These are phyloP conservation scores for Lasiodiplodia citricola DNA, from an alignment of 2,329 filamentous ascomycete genomes.

Conservation along the genomic window DNA sequence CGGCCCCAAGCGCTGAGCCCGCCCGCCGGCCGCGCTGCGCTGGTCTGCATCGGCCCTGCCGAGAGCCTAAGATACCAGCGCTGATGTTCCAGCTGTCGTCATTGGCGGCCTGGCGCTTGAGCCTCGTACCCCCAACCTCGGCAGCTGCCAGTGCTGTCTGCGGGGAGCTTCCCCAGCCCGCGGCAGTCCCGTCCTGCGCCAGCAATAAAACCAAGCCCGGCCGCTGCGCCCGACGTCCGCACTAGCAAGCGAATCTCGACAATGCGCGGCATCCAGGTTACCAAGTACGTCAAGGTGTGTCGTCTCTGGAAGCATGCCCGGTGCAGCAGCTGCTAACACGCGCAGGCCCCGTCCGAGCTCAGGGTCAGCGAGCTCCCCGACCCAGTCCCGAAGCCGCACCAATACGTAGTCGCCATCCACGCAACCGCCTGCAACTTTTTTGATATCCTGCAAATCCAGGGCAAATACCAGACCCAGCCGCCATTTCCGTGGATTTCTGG, in stretches of 20 bases:
- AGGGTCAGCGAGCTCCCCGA: constrained; percentile 75
- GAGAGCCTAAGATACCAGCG: neutral
- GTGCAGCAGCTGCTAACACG: constrained; percentile 12
- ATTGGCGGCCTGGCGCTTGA: constrained; percentile 21
- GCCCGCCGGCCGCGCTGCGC: constrained; percentile 1
- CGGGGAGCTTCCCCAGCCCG: constrained; percentile 21
- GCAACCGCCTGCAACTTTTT: constrained; percentile 95
- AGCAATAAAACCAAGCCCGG: neutral
- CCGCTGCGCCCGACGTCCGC: neutral
- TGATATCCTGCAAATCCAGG: constrained; percentile 91
- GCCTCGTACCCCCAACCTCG: constrained; percentile 15
- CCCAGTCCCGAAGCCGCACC: constrained; percentile 69
- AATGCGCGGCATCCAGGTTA: constrained; percentile 78
- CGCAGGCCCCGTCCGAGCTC: constrained; percentile 78
- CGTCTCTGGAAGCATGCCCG: neutral
- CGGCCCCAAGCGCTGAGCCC: neutral
- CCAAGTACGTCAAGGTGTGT: constrained; percentile 73
- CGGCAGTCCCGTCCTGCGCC: neutral
- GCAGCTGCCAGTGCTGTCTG: neutral
- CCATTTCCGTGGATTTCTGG: constrained; percentile 88
- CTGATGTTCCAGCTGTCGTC: constrained; percentile 17
- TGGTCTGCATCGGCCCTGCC: neutral
- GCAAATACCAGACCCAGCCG: constrained; percentile 93
- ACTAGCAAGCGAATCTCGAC: constrained; percentile 35
- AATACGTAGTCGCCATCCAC: constrained; percentile 88